Evolutionary conservation across 2,329 filamentous ascomycete species (phyloP).

Genomic region (Verticillium zaregamsianum): DNA sequence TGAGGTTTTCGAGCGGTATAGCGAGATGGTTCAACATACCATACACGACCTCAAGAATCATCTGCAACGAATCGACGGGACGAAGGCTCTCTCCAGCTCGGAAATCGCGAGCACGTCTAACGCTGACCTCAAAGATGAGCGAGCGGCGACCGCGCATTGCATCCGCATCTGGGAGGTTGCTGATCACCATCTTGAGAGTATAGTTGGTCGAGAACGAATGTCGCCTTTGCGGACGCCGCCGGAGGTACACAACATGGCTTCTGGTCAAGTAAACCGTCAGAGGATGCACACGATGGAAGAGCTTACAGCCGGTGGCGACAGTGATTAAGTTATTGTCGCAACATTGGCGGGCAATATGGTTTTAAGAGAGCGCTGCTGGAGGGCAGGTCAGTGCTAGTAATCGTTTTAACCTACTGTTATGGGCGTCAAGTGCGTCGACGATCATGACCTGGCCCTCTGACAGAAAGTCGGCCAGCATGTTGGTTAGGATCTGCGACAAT

Average conservation of each 20-base stretch:
- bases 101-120: constrained; percentile 14
- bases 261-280: constrained; percentile 21
- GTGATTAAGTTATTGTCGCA: constrained; percentile 33
- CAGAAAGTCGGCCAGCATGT: too few relatives aligned
- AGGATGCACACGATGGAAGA: constrained; percentile 31
- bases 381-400: too few relatives aligned
- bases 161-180: constrained; percentile 33
- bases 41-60: constrained; percentile 27
- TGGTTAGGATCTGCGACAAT: too few relatives aligned
- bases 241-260: constrained; percentile 31
- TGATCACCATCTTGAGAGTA: constrained; percentile 25
- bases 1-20: constrained; percentile 28
- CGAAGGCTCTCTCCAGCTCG: constrained; percentile 17
- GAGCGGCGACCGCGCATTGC: constrained; percentile 30
- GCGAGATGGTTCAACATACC: constrained; percentile 32
- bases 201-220: constrained; percentile 20
- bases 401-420: too few relatives aligned
- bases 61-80: constrained; percentile 31
- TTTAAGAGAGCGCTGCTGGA: too few relatives aligned
- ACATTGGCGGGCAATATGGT: too few relatives aligned
- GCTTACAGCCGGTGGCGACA: constrained; percentile 28
- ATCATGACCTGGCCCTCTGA: too few relatives aligned
- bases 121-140: constrained; percentile 29
- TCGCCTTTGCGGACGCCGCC: not conserved
- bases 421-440: too few relatives aligned